A percentile compares a stretch with the other conserved stretches of the same genome.
Evolutionary conservation across 192 early-diverging fungal genomes (phyloP).

Genomic region (Coemansia sp.): DNA sequence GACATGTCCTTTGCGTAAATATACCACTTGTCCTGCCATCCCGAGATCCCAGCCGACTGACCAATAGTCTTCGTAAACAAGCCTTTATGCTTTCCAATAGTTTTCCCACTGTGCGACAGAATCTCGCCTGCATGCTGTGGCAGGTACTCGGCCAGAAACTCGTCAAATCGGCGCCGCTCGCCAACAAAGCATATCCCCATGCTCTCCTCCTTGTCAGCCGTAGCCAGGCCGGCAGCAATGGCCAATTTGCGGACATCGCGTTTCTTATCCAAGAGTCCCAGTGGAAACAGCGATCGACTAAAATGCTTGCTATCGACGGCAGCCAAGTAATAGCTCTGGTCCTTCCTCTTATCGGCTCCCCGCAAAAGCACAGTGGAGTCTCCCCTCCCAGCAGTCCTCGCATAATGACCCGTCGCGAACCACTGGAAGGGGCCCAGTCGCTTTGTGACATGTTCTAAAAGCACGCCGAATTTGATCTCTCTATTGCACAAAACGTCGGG

Average conservation of each 20-base stretch:
- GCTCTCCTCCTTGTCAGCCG: slow-evolving; percentile 75
- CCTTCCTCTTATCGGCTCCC: slow-evolving; percentile 73
- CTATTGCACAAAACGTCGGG: slow-evolving; percentile 91
- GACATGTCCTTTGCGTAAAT: slow-evolving; percentile 66
- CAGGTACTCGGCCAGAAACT: slow-evolving; percentile 70
- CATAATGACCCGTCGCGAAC: slow-evolving; percentile 72
- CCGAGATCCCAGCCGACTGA: slow-evolving; percentile 65
- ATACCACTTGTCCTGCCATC: slow-evolving; percentile 70
- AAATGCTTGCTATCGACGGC: slow-evolving; percentile 45
- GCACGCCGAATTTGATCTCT: slow-evolving; percentile 90
- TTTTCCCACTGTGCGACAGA: slow-evolving; percentile 36
- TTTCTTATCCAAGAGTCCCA: slow-evolving; percentile 71
- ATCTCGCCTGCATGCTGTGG: slow-evolving; percentile 46
- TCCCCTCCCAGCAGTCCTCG: slow-evolving; percentile 2
- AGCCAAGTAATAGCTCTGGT: slow-evolving; percentile 93
- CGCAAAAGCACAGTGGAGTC: slow-evolving; percentile 3
- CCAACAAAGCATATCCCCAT: slow-evolving; percentile 98
- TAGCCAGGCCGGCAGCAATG: slow-evolving; percentile 51
- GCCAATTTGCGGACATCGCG: slow-evolving; percentile 71
- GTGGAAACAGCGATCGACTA: slow-evolving; percentile 69
- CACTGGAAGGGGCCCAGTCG: slow-evolving; percentile 10
- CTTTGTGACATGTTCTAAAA: slow-evolving; percentile 57
- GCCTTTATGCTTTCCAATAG: slow-evolving; percentile 57
- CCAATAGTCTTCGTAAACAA: slow-evolving; percentile 78
- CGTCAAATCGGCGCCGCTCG: slow-evolving; percentile 68